phyloP scores from a whole-genome alignment of 495 filamentous ascomycete genomes.

The Elasticomyces elasticus region DNA sequence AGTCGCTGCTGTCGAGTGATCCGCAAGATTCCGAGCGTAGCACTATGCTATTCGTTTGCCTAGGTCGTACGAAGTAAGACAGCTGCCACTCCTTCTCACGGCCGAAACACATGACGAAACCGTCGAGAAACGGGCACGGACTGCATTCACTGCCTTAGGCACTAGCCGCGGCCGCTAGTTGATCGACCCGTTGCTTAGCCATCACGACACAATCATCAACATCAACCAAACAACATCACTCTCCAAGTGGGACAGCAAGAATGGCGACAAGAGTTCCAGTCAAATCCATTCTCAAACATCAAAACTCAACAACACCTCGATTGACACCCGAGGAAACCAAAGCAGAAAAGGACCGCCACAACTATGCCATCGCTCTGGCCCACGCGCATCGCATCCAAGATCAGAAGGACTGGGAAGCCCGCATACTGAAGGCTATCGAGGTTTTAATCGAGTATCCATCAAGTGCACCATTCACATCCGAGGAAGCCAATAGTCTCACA shows the following conservation, averaged over 20 bases:
- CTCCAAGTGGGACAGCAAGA: background rate
- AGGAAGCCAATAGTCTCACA: constrained; percentile 52
- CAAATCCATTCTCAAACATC: constrained; percentile 44
- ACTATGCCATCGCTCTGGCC: constrained; percentile 57
- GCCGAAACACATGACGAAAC: constrained; percentile 1
- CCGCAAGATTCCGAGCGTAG: background rate
- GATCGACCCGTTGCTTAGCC: too few species aligned
- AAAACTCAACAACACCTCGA: constrained; percentile 32
- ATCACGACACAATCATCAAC: background rate
- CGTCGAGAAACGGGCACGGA: background rate
- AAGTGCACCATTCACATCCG: constrained; percentile 42
- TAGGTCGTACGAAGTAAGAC: background rate
- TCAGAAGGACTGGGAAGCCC: constrained; percentile 60
- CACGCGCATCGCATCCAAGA: constrained; percentile 72
- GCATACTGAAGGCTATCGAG: constrained; percentile 60
- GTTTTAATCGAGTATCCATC: constrained; percentile 55
- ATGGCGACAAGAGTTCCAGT: constrained; percentile 11
- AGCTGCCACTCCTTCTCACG: background rate
- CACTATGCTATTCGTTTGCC: background rate
- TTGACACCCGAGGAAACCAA: constrained; percentile 7
- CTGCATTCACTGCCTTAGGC: background rate
- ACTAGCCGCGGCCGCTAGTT: background rate
- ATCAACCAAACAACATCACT: background rate
- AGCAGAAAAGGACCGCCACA: constrained; percentile 37
- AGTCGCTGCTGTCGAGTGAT: background rate